These are phyloP conservation scores for Nepenthes mirabilis DNA, from an alignment of 148 eudicot genomes.

Conservation along the genomic window DNA sequence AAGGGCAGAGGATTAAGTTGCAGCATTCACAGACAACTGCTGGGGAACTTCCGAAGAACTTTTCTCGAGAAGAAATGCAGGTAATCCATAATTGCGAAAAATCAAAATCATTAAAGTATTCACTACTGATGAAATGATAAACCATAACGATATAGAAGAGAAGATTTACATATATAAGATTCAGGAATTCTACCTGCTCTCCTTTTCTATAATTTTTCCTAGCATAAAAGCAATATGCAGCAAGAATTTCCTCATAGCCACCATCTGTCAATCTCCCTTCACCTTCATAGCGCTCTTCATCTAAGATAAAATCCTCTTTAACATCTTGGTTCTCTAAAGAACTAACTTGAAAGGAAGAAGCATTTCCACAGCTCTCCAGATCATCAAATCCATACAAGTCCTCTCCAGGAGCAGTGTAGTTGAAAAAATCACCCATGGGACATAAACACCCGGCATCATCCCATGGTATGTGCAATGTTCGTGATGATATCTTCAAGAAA, in stretches of 20 bases:
- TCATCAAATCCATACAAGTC: conserved; percentile 19
- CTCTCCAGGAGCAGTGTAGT: conserved; percentile 86
- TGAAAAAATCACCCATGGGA: conserved; percentile 93
- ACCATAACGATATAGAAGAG: background rate
- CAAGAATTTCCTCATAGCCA: conserved; percentile 56
- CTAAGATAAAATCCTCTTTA: conserved; percentile 11
- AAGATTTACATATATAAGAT: background rate
- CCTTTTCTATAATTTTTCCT: conserved; percentile 48
- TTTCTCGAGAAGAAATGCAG: too few relatives aligned
- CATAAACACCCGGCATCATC: conserved; percentile 92
- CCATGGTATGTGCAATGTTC: conserved; percentile 93
- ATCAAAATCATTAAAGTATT: too few relatives aligned
- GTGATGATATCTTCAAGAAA: conserved; percentile 68
- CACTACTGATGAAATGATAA: background rate
- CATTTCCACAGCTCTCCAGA: conserved; percentile 8
- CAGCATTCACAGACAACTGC: too few relatives aligned
- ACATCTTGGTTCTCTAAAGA: conserved; percentile 14
- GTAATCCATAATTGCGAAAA: too few relatives aligned
- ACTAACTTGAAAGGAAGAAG: conserved; percentile 7
- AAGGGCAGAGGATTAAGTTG: too few relatives aligned
- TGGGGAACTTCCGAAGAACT: too few relatives aligned
- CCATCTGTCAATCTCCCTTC: conserved; percentile 66
- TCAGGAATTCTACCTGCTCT: conserved; percentile 54
- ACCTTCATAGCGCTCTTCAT: conserved; percentile 14
- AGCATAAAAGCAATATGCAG: conserved; percentile 80